Conservation (phyloP, 139 green algal genomes). For the Closterium sp. region DNA sequence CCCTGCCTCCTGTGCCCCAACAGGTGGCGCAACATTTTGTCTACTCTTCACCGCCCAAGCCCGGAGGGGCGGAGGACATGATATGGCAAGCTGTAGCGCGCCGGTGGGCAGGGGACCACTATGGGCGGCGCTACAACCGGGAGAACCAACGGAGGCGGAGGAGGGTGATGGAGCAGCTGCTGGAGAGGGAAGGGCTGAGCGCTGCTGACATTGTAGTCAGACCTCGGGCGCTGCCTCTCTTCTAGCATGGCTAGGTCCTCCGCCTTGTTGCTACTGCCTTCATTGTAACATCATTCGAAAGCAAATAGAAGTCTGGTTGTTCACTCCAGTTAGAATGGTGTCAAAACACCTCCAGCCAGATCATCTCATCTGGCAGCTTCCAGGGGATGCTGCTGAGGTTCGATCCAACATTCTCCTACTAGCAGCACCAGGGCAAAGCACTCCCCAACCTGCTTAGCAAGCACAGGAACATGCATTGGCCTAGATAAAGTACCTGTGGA, state of each 20-base stretch:
- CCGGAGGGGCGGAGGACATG: conserved; percentile 28
- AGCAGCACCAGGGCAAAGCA: no score
- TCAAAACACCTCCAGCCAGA: no score
- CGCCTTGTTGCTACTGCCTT: background rate
- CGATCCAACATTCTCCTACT: no score
- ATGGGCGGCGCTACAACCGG: background rate
- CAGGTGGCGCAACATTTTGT: conserved; percentile 36
- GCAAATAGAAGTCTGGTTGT: no score
- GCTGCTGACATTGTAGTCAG: background rate
- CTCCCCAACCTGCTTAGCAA: no score
- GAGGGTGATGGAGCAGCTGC: background rate
- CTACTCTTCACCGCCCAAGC: conserved; percentile 5
- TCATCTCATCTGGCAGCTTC: no score
- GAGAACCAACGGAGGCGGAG: background rate
- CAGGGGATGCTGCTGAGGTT: no score
- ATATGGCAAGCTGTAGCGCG: conserved; percentile 32
- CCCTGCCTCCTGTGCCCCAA: background rate
- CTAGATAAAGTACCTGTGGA: no score
- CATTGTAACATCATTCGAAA: no score
- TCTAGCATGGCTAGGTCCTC: background rate
- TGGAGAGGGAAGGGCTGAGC: background rate
- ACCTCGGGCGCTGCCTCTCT: background rate
- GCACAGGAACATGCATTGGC: no score
- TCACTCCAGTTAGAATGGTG: no score
- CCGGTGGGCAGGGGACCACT: background rate